Evolutionary conservation across 2,329 filamentous ascomycete species (phyloP), one percentile per base, ranked within the genome.

Genomic region (Exophiala oligosperma): DNA sequence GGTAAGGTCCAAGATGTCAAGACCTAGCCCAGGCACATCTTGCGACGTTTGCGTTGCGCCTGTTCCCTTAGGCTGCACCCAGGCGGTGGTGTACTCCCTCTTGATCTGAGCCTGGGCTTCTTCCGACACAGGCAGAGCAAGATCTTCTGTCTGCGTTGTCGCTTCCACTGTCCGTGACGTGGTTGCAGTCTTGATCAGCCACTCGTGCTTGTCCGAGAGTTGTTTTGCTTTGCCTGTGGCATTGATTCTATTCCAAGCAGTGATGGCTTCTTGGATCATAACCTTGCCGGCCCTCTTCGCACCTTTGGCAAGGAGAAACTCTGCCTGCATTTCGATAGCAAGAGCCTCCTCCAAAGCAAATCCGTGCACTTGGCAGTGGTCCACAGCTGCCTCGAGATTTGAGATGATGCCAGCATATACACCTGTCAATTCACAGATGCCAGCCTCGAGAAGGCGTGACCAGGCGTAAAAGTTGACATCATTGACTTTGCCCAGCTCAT

Each of bases 1-100:
- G 2, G 82, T 82, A 14, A 87, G 69, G 68, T 87, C 85, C 54
- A 88, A 81, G 67, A 88, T 85, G 66, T 87, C 84, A 56, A 81
- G 68, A 37, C 77, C 76, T n/a, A 67, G 47, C 2, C 67, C 67
- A 49, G 64, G 64, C 2, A 67, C 61, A 38, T 67, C 65, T 24
- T 63, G 61, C 2, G 59, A 41, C 51, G 49, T 60, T 50, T 53
- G 64, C 23, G 29, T 46, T 44, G 55, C 21, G 8, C 21, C 37
- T 1, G n/a, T 40, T 38, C 61, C 54, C 46, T 66, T 66, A 4
- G 64, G 64, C 49, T 64, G 54, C 2, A 68, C 57, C 65, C 63
- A 62, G 35, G 56, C 57, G 17, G 52, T 66, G 8, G 65, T 67
- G 53, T 66, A 66, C n/a, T 67, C 66, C 14, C 64, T 57, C 41